These are phyloP conservation scores for Hypoxylon perforatum DNA, from an alignment of 495 filamentous ascomycete genomes.

Conservation along the genomic window DNA sequence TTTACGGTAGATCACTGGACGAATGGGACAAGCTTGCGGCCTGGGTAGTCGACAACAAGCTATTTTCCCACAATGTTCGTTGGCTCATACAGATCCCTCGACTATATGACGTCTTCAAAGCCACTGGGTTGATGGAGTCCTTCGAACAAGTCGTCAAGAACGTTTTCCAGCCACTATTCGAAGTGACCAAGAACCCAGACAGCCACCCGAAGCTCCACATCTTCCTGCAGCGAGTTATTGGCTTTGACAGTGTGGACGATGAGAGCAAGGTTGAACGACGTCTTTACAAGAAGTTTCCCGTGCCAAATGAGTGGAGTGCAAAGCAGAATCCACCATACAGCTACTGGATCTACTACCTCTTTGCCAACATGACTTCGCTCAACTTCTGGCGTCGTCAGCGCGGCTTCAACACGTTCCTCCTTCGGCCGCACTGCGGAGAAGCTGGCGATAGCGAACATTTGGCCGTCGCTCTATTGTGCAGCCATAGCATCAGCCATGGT, in stretches of 20 bases:
- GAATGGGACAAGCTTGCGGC: constrained; percentile 98
- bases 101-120: constrained; percentile 95
- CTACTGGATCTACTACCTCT: constrained; percentile 99
- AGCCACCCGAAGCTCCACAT: constrained; percentile 94
- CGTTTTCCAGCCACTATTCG: constrained; percentile 92
- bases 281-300: constrained; percentile 91
- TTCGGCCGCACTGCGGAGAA: constrained; percentile 96
- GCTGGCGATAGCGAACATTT: constrained; percentile 97
- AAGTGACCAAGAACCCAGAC: constrained; percentile 87
- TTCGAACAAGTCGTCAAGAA: constrained; percentile 94
- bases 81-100: constrained; percentile 97
- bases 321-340: constrained; percentile 97
- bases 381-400: constrained; percentile 91
- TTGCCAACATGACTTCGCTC: constrained; percentile 90
- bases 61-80: constrained; percentile 96
- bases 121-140: constrained; percentile 81
- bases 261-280: constrained; percentile 96
- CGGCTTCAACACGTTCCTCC: constrained; percentile 94
- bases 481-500: constrained; percentile 97
- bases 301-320: constrained; percentile 86
- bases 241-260: constrained; percentile 97
- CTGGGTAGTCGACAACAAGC: constrained; percentile 99
- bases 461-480: constrained; percentile 90
- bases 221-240: constrained; percentile 93
- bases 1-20: constrained; percentile 89